Evolutionary conservation across 192 early-diverging fungal genomes (phyloP), one percentile per base, ranked within the genome.

Genomic region (Allomyces arbusculus): DNA sequence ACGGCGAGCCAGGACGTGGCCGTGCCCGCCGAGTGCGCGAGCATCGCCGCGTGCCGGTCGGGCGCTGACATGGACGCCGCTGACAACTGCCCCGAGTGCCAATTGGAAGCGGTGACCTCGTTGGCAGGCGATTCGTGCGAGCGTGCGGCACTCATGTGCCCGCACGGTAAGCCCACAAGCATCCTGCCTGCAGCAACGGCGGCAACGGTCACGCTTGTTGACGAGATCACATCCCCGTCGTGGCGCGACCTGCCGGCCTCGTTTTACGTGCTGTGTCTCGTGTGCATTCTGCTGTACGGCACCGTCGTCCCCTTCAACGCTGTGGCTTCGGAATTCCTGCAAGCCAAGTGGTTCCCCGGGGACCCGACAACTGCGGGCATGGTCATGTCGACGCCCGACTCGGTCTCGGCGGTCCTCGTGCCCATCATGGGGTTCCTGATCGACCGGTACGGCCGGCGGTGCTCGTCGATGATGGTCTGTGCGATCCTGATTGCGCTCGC

Each of bases 241-340:
- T 61, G 65, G 65, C 23, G 50, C 0, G 70, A 64, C 6, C 72
- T 83, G 45, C 68, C 64, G 7, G 63, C 44, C 33, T 62, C 65
- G 24, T 80, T 82, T 63, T 85, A 80, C 80, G 45, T 79, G 8
- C 67, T 85, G 10, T 82, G 79, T 63, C n/a, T 72, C 11, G 65
- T 75, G 10, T 77, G 75, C 0, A 75, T 87, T 24, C 23, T 71
- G 28, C 66, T 84, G 1, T 77, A 83, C 70, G 80, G 81, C 62
- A 72, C 82, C 1, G 71, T 77, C 4, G 72, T 80, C 7, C 82
- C 85, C 1, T 87, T 87, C 67, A 82, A 76, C 65, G 83, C 85
- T 64, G 77, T 87, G 72, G 77, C 75, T 67, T 84, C 64, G 64
- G 78, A 75, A 79, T 78, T 87, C 61, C 76, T 84, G 23, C 82